These are phyloP conservation scores for Bertia moriformis DNA, from an alignment of 2,329 filamentous ascomycete genomes.

Conservation along the genomic window DNA sequence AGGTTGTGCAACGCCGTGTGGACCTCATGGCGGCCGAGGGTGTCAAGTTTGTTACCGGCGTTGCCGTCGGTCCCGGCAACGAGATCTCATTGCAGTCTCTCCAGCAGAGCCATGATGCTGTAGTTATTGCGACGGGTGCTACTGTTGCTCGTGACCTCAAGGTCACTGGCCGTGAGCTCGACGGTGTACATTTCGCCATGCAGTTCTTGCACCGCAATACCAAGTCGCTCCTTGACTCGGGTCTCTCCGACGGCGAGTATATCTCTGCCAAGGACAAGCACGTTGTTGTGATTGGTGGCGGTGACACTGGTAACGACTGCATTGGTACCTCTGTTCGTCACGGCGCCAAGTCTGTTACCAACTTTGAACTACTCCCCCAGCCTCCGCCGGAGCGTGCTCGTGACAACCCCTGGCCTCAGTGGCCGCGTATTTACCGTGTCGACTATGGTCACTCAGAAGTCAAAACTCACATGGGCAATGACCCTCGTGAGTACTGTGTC, in stretches of 20 bases:
- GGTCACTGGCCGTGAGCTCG: conserved; percentile 73
- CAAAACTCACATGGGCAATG: conserved; percentile 88
- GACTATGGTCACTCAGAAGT: conserved; percentile 95
- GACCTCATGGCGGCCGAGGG: conserved; percentile 91
- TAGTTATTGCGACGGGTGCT: conserved; percentile 81
- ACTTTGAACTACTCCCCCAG: conserved; percentile 90
- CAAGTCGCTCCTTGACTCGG: conserved; percentile 88
- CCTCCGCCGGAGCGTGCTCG: conserved; percentile 77
- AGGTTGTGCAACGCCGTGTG: conserved; percentile 84
- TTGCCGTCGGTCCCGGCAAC: conserved; percentile 53
- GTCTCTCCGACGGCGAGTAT: conserved; percentile 69
- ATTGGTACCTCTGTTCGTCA: conserved; percentile 93
- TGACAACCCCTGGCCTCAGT: conserved; percentile 97
- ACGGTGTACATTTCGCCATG: conserved; percentile 93
- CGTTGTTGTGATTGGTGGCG: conserved; percentile 90
- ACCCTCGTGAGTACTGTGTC: conserved; percentile 92
- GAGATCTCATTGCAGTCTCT: conserved; percentile 59
- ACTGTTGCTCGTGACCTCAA: conserved; percentile 87
- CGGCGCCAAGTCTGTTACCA: conserved; percentile 86
- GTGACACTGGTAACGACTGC: conserved; percentile 95
- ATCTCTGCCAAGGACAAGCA: conserved; percentile 92
- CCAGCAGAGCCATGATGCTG: conserved; percentile 47
- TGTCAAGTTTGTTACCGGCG: conserved; percentile 65
- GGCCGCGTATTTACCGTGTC: conserved; percentile 95
- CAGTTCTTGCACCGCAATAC: conserved; percentile 95